Evolutionary conservation across 2,329 filamentous ascomycete genomes (phyloP).

Genomic region (Cryoendolithus antarcticus): DNA sequence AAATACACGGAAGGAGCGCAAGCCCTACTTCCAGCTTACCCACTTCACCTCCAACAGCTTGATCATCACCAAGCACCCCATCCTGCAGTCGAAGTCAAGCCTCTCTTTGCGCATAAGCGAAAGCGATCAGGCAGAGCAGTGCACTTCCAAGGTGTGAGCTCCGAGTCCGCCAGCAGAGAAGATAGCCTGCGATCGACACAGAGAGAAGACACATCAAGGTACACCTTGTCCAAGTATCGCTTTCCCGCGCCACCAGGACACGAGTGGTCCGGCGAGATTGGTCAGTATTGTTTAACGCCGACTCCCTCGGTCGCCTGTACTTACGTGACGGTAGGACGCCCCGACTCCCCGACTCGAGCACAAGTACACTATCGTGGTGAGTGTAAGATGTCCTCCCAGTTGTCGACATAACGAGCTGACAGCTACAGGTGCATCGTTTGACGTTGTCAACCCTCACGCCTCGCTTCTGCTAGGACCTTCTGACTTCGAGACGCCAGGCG

Average conservation of each 20-base stretch:
- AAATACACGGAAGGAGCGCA: background rate
- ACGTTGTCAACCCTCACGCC: constrained; percentile 23
- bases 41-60: background rate
- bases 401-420: background rate
- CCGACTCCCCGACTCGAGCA: constrained; percentile 12
- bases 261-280: constrained; percentile 16
- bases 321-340: background rate
- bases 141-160: constrained; percentile 1
- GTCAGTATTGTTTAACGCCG: constrained; percentile 9
- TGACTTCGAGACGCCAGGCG: constrained; percentile 21
- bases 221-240: constrained; percentile 17
- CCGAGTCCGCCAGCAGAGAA: constrained; percentile 5
- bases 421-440: constrained; percentile 19
- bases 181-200: background rate
- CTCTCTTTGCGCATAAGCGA: no score
- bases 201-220: constrained; percentile 9
- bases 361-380: constrained; percentile 16
- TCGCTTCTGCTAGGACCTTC: constrained; percentile 18
- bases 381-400: background rate
- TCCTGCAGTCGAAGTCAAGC: no score
- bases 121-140: no score
- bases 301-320: background rate
- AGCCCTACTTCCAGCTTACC: background rate
- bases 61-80: background rate
- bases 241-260: constrained; percentile 19